Base-by-base conservation (phyloP, 495 filamentous ascomycete genomes). In the Acidiella bohemica region DNA sequence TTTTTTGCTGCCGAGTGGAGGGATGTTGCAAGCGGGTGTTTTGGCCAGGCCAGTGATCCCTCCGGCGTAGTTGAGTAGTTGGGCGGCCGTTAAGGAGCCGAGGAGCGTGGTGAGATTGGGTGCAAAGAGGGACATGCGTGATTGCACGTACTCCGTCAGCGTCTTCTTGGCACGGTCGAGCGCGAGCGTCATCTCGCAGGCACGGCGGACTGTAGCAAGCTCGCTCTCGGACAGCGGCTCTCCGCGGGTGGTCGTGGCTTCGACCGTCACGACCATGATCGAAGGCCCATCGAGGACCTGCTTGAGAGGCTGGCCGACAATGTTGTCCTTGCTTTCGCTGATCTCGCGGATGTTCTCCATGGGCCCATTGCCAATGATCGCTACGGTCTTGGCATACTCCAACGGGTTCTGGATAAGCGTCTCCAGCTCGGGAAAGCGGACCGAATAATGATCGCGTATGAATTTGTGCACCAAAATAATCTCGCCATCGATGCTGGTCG, bases 391-490 rank as follows among this genome's bases (percentile, higher is more conserved):
- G 11, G 90, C 84, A 63, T 95, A 97, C 53, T 96, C 85, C 45
- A 97, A 67, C 5, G 90, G 83, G 53, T 81, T 93, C 47, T 77
- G 81, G 51, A 97, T 77, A 26, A 97, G 73, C 13, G 81, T 86
- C 61, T 96, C 90, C n/a, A 97, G 72, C 61, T 95, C 88, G 4
- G 88, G 88, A 50, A 95, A 96, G 47, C 90, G 76, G 27, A 80
- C 70, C 12, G 86, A 93, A 62, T 96, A 97, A 61, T 95, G 84
- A 51, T 97, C 90, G 50, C 87, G 72, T 42, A 95, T 80, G 54
- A 80, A 84, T 67, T 96, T 96, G 66, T 96, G 92, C 39, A 95
- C 81, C 10, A 87, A 77, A 7, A 80, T 81, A 33, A 95, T 81
- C 59, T 96, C 86, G 53, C 81, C 81, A 42, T 90, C 85, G 38